These are phyloP conservation scores for Plectranthus barbatus DNA, from an alignment of 257 asterid species.

Conservation along the genomic window DNA sequence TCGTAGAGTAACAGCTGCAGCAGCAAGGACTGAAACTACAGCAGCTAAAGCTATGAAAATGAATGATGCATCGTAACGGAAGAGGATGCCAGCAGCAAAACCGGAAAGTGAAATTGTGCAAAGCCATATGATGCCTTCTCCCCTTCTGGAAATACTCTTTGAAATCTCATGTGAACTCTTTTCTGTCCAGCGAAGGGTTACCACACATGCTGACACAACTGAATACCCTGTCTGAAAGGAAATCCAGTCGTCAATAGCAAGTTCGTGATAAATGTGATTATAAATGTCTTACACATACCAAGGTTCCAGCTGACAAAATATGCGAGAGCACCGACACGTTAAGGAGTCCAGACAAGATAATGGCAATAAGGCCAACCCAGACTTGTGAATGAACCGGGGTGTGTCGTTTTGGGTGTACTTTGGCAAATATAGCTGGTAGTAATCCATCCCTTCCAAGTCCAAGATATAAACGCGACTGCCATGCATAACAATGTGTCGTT, in stretches of 20 bases:
- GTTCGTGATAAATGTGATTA: background rate
- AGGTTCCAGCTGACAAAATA: slow-evolving; percentile 80
- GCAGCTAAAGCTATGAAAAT: slow-evolving; percentile 37
- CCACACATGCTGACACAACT: slow-evolving; percentile 85
- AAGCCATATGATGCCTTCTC: slow-evolving; percentile 61
- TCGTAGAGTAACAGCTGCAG: slow-evolving; percentile 59
- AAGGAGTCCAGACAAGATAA: slow-evolving; percentile 64
- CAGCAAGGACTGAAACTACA: slow-evolving; percentile 45
- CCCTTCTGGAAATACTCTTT: slow-evolving; percentile 38
- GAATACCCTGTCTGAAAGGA: slow-evolving; percentile 77
- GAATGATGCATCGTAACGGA: slow-evolving; percentile 50
- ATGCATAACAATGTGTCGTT: slow-evolving; percentile 18
- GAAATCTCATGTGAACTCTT: slow-evolving; percentile 32
- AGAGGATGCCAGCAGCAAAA: slow-evolving; percentile 64
- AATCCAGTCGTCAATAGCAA: too few species aligned
- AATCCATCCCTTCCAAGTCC: slow-evolving; percentile 95
- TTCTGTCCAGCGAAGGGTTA: slow-evolving; percentile 72
- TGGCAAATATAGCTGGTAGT: slow-evolving; percentile 64
- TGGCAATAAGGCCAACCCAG: slow-evolving; percentile 83
- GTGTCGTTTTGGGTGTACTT: slow-evolving; percentile 62
- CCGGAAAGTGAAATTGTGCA: slow-evolving; percentile 47
- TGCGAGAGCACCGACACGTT: slow-evolving; percentile 77
- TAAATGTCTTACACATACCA: slow-evolving; percentile 39
- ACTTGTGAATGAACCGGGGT: slow-evolving; percentile 81
- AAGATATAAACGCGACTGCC: slow-evolving; percentile 79